A percentile compares a stretch with the other conserved stretches of the same genome.
Evolutionary conservation across 257 asterid genomes (phyloP).

Genomic region (Anisodus tanguticus): DNA sequence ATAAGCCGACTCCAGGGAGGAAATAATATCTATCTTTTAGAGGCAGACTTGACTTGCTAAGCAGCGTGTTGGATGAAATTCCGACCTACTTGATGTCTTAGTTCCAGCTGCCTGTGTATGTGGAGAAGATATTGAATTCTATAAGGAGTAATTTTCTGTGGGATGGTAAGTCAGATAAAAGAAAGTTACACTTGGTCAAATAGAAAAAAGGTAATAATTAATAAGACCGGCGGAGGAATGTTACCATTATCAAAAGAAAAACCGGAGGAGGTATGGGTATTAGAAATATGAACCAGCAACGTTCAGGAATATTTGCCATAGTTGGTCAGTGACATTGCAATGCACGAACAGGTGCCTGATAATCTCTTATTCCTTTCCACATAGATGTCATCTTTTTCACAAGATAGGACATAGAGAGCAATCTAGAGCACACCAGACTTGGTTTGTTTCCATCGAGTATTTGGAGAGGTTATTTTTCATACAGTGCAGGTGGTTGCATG

Average conservation of each 20-base stretch:
- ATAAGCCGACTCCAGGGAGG: background rate
- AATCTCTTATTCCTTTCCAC: background rate
- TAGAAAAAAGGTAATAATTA: too few relatives aligned
- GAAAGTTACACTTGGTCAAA: too few relatives aligned
- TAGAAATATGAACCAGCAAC: background rate
- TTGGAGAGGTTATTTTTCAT: background rate
- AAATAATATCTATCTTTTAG: background rate
- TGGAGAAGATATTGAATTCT: background rate
- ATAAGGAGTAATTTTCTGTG: background rate
- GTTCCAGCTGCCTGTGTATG: background rate
- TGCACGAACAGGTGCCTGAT: background rate
- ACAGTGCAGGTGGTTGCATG: background rate
- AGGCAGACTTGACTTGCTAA: background rate
- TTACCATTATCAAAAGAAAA: too few relatives aligned
- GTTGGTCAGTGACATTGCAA: slow-evolving; percentile 2
- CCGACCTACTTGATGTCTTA: background rate
- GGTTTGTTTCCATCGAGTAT: background rate
- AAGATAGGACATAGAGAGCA: background rate
- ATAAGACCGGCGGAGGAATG: too few relatives aligned
- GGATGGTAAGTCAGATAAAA: background rate
- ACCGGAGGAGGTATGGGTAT: background rate
- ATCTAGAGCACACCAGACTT: background rate
- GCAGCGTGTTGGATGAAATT: background rate
- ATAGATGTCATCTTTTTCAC: background rate
- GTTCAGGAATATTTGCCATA: background rate